Conservation (phyloP, 1,284 basidiomycete genomes). For the Gastroboletus turbinatus region DNA sequence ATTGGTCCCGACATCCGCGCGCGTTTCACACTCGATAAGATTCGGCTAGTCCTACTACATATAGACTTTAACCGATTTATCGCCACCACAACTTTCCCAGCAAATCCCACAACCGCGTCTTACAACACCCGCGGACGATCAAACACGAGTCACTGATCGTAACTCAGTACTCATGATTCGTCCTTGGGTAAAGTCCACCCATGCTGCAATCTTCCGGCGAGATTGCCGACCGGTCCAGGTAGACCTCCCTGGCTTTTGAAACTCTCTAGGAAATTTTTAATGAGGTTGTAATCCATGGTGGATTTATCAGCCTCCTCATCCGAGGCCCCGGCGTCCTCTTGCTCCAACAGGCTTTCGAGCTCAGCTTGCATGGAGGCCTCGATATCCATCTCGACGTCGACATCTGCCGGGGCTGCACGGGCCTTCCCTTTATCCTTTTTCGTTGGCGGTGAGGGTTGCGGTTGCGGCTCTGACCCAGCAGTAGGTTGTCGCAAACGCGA, state of each 20-base stretch:
- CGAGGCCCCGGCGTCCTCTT: conserved; percentile 47
- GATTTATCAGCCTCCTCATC: conserved; percentile 52
- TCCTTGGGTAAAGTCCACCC: conserved; percentile 74
- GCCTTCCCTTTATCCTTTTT: conserved; percentile 35
- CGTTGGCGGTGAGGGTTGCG: conserved; percentile 9
- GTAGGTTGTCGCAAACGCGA: conserved; percentile 41
- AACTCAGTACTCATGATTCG: conserved; percentile 39
- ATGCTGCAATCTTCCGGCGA: conserved; percentile 79
- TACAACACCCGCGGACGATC: conserved; percentile 1
- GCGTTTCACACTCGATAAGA: conserved; percentile 3
- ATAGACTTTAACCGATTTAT: neutral
- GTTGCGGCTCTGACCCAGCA: conserved; percentile 12
- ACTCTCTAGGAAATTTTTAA: conserved; percentile 94
- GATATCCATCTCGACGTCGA: conserved; percentile 60
- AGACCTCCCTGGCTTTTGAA: conserved; percentile 87
- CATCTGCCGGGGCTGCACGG: conserved; percentile 18
- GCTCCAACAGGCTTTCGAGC: conserved; percentile 64
- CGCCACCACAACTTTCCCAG: neutral
- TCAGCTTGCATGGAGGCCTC: conserved; percentile 86
- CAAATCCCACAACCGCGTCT: neutral
- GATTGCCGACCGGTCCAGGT: conserved; percentile 85
- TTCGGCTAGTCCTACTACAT: neutral
- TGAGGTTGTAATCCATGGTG: conserved; percentile 79
- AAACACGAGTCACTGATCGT: neutral
- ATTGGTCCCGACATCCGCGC: too few species aligned